Evolutionary conservation across 2,329 filamentous ascomycete genomes (phyloP).

Genomic region (Colletotrichum orbiculare): DNA sequence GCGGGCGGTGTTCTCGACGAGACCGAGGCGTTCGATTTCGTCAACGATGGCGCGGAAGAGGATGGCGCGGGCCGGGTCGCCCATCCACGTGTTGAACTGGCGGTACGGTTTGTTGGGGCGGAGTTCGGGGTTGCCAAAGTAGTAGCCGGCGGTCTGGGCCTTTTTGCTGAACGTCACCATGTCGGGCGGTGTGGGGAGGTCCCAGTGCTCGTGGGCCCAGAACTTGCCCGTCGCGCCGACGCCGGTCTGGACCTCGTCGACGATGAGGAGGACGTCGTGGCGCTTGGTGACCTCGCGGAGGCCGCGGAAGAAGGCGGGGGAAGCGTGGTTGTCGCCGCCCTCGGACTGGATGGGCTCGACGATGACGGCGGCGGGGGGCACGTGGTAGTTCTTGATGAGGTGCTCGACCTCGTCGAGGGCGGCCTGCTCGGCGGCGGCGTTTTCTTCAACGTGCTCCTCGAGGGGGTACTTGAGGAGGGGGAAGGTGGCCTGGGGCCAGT

Average conservation of each 20-base stretch:
- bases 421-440: conserved; percentile 82
- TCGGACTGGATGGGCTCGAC: conserved; percentile 95
- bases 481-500: conserved; percentile 94
- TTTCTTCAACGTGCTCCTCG: conserved; percentile 81
- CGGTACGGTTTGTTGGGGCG: conserved; percentile 93
- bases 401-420: conserved; percentile 86
- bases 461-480: conserved; percentile 88
- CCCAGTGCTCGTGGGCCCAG: conserved; percentile 98
- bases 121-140: conserved; percentile 83
- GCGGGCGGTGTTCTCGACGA: conserved; percentile 82
- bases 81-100: conserved; percentile 99
- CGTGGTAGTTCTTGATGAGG: conserved; percentile 81
- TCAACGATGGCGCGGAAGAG: conserved; percentile 88
- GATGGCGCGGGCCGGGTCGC: conserved; percentile 85
- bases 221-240: conserved; percentile 93
- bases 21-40: conserved; percentile 79
- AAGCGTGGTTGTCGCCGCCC: conserved; percentile 94
- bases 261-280: conserved; percentile 85
- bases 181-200: conserved; percentile 81
- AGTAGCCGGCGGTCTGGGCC: conserved; percentile 93
- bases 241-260: conserved; percentile 94
- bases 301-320: conserved; percentile 85
- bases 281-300: conserved; percentile 83
- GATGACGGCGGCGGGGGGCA: conserved; percentile 83
- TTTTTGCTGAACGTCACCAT: conserved; percentile 98